phyloP scores from a whole-genome alignment of 1,284 basidiomycete species.

The Peniophora sp. region DNA sequence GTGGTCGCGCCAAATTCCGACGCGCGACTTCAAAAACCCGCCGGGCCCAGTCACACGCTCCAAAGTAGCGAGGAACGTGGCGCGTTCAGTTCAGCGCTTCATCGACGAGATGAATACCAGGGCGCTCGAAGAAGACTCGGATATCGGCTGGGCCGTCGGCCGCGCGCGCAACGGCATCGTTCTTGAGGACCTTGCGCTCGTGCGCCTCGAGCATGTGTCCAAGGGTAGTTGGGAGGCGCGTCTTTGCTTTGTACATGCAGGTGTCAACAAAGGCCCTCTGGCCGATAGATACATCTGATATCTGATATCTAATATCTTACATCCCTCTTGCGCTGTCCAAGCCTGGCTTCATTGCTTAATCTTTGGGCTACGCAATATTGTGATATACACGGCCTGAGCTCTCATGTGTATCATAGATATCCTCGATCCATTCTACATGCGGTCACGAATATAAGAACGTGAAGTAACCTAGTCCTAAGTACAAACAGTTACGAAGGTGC shows the following conservation, averaged over 20 bases:
- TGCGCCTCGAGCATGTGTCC: slow-evolving; percentile 72
- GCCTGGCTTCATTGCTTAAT: no score
- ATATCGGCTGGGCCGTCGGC: slow-evolving; percentile 55
- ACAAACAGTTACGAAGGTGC: no score
- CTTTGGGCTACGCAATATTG: no score
- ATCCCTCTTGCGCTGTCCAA: no score
- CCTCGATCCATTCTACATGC: no score
- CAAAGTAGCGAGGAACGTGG: slow-evolving; percentile 61
- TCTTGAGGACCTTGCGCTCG: slow-evolving; percentile 57
- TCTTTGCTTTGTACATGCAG: slow-evolving; percentile 37
- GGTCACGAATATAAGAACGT: no score
- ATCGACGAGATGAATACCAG: slow-evolving; percentile 22
- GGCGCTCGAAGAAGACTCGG: slow-evolving; percentile 50
- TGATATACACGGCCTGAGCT: no score
- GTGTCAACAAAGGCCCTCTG: no score
- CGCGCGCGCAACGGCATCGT: slow-evolving; percentile 33
- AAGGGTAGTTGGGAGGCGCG: slow-evolving; percentile 76
- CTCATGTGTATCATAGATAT: no score
- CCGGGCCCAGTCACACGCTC: slow-evolving; percentile 62
- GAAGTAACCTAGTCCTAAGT: no score
- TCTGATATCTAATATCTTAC: no score
- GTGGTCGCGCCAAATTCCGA: slow-evolving; percentile 74
- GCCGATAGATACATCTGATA: no score
- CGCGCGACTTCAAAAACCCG: slow-evolving; percentile 66
- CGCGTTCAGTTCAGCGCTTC: slow-evolving; percentile 40